Base-by-base conservation (phyloP, 202 grass and related monocot species). In the Dendrocalamus latiflorus region DNA sequence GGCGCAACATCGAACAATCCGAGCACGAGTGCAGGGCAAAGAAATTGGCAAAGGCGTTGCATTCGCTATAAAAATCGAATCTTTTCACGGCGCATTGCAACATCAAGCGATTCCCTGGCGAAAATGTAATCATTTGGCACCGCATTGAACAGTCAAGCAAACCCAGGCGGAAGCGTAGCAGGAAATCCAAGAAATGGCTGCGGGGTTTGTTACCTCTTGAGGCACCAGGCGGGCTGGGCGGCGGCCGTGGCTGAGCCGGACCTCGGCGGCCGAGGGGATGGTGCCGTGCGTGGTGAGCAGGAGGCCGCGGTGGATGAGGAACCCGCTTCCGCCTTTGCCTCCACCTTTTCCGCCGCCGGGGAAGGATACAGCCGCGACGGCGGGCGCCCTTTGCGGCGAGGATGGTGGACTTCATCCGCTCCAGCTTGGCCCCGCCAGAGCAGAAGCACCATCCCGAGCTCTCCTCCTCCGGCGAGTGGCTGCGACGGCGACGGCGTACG, bases 241-340 rank as follows among this genome's bases (percentile, higher is more conserved):
- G 67, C 86, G 92, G 62, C 92, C 90, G 72, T 87, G 83, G 84
- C 82, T 83, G 55, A 97, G 84, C 74, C 84, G 61, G 71, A 97
- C 86, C 47, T 93, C 94, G 56, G 90, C 94, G 54, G 84, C 82
- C 10, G 92, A 91, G 6, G 94, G 92, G 82, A 94, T 88, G 76
- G 89, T 94, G 48, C 90, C 83, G 78, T 97, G 94, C 21, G 92
- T 93, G 56, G 92, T 97, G 55, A 97, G 84, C 69, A 97, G 82
- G 61, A 97, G 90, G 55, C 82, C 85, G 24, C 90, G 92, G 84
- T 97, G 92, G 75, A 97, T 90, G 78, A 97, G 87, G 88, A 97
- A 90, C 24, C 94, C 94, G 6, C 82, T 88, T 43, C 94, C 90
- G 8, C 78, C 44, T 58, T 77, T 83, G 3, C 91, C 86, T 6